A percentile compares a stretch with the other conserved stretches of the same genome.
Evolutionary conservation across 202 grass and related monocot species (phyloP).

Genomic region (Saccharum hybrid): DNA sequence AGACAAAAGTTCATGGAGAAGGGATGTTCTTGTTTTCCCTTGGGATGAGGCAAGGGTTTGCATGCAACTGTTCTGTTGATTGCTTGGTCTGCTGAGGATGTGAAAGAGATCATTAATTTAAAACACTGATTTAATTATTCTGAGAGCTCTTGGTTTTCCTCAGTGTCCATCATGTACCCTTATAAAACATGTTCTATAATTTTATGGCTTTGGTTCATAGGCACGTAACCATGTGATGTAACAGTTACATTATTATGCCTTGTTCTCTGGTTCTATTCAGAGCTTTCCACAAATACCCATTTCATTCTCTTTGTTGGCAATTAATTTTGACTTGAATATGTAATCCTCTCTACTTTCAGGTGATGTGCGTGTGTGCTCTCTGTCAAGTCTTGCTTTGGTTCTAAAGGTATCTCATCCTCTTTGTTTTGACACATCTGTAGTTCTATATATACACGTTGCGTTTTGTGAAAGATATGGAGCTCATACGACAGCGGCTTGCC

Average conservation of each 20-base stretch:
- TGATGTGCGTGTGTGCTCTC: conserved; percentile 48
- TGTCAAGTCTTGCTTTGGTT: conserved; percentile 61
- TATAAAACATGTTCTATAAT: background rate
- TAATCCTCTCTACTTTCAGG: conserved; percentile 46
- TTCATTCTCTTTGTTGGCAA: background rate
- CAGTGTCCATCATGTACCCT: background rate
- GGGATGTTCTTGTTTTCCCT: no score
- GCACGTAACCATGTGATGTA: background rate
- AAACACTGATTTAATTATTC: background rate
- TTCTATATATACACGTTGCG: background rate
- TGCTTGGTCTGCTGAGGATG: background rate
- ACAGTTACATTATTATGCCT: conserved; percentile 18
- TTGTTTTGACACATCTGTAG: background rate
- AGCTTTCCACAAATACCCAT: no score
- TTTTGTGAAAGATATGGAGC: background rate
- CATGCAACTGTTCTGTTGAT: background rate
- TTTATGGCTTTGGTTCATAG: conserved; percentile 4
- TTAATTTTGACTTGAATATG: background rate
- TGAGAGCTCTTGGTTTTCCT: background rate
- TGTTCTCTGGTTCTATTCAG: conserved; percentile 9
- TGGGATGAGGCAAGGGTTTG: no score
- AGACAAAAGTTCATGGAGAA: background rate
- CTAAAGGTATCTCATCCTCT: conserved; percentile 54
- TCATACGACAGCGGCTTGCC: conserved; percentile 13
- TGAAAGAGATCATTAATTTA: background rate